Evolutionary conservation across 768 basidiomycete species (phyloP), one percentile per base, ranked within the genome.

Genomic region (Mycena galericulata): DNA sequence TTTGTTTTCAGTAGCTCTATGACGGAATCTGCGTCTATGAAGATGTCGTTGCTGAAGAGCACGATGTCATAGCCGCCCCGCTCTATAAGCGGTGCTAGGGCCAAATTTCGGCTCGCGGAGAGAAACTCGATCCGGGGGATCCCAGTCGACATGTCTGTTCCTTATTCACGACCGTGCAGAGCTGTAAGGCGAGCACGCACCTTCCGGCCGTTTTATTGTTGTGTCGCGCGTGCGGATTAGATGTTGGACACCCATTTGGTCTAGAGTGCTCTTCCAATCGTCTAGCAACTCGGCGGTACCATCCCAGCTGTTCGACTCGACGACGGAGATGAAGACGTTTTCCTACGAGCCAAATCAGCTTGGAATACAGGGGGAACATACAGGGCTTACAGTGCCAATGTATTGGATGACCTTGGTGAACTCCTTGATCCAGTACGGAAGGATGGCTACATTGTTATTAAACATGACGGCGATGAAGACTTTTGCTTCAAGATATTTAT

Each of bases 1-100:
- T 73, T 74, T 12, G 82, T 83, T 34, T 79, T 72, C 40, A 84
- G 56, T 27, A 85, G 77, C 69, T 84, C 81, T 20, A 83, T 65
- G 14, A 84, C 70, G n/a, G 77, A 75, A 62, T 84, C 81, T 11
- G 82, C 80, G 34, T 80, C 82, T 67, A 84, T 73, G 45, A 72
- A 79, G 5, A 84, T 68, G 69, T 85, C 84, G 62, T 85, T 85
- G 1, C 82, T 78, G 73, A 83, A 85, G 1, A 85, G 43, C 12
- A 85, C 78, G 49, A 75, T 74, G 72, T 84, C 83, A 47, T 79
- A 81, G 1, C 80, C 80, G 20, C 82, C 82, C 0, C 29, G 57
- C 63, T 77, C 73, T 5, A 82, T 69, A 20, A 85, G 75, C 10
- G 84, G 84, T 60, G 81, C 80, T 34, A 85, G 72, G 10, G 74